Percentiles rank a stretch among this genome's conserved stretches.
Evolutionary conservation across 108 stramenopile species (phyloP).

Genomic region (Cyclostephanos tholiformis): DNA sequence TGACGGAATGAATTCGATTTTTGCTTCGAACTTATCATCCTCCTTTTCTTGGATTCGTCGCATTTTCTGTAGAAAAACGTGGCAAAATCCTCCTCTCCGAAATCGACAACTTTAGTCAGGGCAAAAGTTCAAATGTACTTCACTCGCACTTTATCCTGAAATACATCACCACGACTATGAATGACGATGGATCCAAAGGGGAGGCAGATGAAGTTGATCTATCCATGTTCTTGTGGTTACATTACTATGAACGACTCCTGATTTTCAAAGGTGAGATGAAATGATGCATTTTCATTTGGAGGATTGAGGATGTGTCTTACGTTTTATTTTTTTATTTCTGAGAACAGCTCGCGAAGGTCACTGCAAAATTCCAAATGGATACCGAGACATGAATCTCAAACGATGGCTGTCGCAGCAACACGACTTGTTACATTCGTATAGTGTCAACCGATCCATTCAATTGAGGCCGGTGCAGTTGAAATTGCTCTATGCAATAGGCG

Average conservation of each 20-base stretch:
- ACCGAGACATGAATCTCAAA: conserved; percentile 37
- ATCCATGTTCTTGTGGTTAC: conserved; percentile 28
- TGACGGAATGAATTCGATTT: neutral
- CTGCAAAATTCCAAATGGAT: conserved; percentile 31
- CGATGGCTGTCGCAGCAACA: conserved; percentile 41
- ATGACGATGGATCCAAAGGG: conserved; percentile 1
- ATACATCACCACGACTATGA: conserved; percentile 6
- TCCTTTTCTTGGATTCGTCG: conserved; percentile 13
- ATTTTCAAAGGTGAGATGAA: conserved; percentile 38
- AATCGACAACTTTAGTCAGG: neutral
- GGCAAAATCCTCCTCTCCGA: conserved; percentile 1
- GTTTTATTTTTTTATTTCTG: neutral
- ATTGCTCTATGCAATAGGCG: conserved; percentile 33
- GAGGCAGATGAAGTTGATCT: neutral
- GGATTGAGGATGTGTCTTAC: neutral
- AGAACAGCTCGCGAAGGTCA: conserved; percentile 35
- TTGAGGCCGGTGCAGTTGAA: conserved; percentile 32
- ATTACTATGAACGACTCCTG: conserved; percentile 40
- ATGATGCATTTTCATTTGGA: neutral
- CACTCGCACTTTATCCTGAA: conserved; percentile 19
- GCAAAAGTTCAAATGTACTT: neutral
- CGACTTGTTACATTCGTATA: conserved; percentile 35
- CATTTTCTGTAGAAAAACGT: neutral
- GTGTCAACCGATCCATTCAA: conserved; percentile 18
- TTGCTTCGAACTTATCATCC: neutral